Conservation (phyloP, 345 rosid species). For the Bruguiera gymnorhiza region DNA sequence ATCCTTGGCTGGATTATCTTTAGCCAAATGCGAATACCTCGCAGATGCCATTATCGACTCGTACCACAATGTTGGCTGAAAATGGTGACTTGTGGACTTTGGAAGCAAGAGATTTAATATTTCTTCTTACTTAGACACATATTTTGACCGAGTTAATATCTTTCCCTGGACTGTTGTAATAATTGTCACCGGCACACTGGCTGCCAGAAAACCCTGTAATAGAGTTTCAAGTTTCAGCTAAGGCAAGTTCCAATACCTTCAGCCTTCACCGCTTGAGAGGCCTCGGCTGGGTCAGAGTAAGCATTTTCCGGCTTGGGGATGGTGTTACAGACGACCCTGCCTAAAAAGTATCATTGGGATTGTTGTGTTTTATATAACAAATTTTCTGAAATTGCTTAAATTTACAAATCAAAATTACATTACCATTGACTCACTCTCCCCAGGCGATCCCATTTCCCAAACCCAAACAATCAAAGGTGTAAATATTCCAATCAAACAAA, state of each 20-base stretch:
- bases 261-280: too few species aligned
- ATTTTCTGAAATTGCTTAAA: not conserved
- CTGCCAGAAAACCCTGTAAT: not conserved
- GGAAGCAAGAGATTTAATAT: slow-evolving; percentile 1
- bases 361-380: not conserved
- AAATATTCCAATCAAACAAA: not conserved
- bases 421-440: not conserved
- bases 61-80: slow-evolving; percentile 67
- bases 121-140: not conserved
- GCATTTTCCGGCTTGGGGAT: too few species aligned
- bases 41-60: slow-evolving; percentile 90
- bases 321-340: too few species aligned
- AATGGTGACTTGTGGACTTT: not conserved
- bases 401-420: slow-evolving; percentile 26
- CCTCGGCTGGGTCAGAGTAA: too few species aligned
- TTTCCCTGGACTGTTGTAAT: slow-evolving; percentile 10
- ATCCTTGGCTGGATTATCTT: slow-evolving; percentile 78
- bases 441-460: not conserved
- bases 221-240: not conserved
- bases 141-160: slow-evolving; percentile 5
- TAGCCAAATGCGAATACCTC: slow-evolving; percentile 92
- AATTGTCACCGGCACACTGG: slow-evolving; percentile 4
- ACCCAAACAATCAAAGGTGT: not conserved
- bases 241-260: not conserved
- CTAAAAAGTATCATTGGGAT: not conserved